Evolutionary conservation across 2,329 filamentous ascomycete genomes (phyloP), one percentile per base, ranked within the genome.

Genomic region (Beauveria australis): DNA sequence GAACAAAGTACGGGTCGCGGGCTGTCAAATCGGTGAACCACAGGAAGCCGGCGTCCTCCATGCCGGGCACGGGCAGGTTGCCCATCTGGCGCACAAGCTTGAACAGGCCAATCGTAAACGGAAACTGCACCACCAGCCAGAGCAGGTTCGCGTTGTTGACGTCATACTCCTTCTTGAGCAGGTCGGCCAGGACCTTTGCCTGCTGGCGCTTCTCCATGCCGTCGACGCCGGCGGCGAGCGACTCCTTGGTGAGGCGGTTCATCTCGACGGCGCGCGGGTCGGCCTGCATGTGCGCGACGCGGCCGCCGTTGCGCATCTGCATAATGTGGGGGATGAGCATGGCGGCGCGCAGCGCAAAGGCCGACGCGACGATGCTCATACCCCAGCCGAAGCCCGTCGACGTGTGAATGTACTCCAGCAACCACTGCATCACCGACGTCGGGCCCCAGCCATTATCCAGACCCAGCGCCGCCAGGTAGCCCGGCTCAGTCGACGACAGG

Each of bases 351-450:
- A 92, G 75, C 7, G 85, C 62, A 1, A 92, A 40, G 40, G 88
- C 86, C 0, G 87, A 82, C 5, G 80, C 73, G 49, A 87, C 73
- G 67, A 97, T 89, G 62, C 89, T 84, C 1, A 78, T 86, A 80
- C 89, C 92, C 94, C 94, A 97, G 14, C 91, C 90, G 60, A 91
- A 74, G 41, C 88, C 91, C 1, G 73, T 76, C 67, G 81, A 87
- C 63, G 97, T 79, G 74, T 99, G 91, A 46, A 95, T 71, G 70
- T 93, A 86, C 78, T 99, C 94, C 12, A 97, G 76, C 3, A 84
- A 24, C 80, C 82, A 92, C 75, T 97, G 81, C 73, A 94, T 85
- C 18, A 84, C 66, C 4, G 86, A 76, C 0, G 92, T 90, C 5
- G 89, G 84, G 49, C 51, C 46, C 78, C 79, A 92, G 70, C 93